phyloP scores from a whole-genome alignment of 495 filamentous ascomycete genomes.

The Gamarada debralockiae region DNA sequence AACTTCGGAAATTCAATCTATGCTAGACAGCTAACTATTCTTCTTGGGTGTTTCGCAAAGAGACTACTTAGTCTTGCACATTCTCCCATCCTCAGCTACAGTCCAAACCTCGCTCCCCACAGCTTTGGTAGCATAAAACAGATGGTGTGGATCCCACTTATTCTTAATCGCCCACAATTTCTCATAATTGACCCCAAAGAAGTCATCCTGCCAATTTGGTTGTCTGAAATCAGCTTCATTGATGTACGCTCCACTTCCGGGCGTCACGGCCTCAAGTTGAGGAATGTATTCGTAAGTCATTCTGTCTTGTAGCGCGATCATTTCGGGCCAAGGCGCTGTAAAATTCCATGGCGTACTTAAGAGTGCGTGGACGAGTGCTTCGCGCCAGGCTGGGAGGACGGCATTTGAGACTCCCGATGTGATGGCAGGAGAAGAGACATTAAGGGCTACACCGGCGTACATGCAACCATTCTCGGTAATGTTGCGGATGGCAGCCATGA shows the following conservation, averaged over 20 bases:
- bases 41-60: neutral
- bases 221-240: slow-evolving; percentile 47
- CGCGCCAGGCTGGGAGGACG: slow-evolving; percentile 56
- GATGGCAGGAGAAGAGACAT: slow-evolving; percentile 17
- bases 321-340: slow-evolving; percentile 27
- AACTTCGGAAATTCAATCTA: neutral
- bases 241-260: slow-evolving; percentile 37
- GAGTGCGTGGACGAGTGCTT: slow-evolving; percentile 35
- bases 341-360: slow-evolving; percentile 36
- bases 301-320: slow-evolving; percentile 26
- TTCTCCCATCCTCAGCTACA: slow-evolving; percentile 7
- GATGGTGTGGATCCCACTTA: slow-evolving; percentile 50
- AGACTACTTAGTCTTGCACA: slow-evolving; percentile 12
- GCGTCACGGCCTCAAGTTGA: slow-evolving; percentile 32
- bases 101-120: slow-evolving; percentile 61
- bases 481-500: slow-evolving; percentile 33
- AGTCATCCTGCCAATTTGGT: slow-evolving; percentile 43
- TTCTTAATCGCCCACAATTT: slow-evolving; percentile 44
- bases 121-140: slow-evolving; percentile 56
- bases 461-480: slow-evolving; percentile 42
- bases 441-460: slow-evolving; percentile 35
- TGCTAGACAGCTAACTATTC: neutral
- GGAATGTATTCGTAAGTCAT: slow-evolving; percentile 35
- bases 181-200: slow-evolving; percentile 49
- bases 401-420: slow-evolving; percentile 41